Base-by-base conservation (phyloP, 441 rosid genomes). In the Bruguiera hainesii region DNA sequence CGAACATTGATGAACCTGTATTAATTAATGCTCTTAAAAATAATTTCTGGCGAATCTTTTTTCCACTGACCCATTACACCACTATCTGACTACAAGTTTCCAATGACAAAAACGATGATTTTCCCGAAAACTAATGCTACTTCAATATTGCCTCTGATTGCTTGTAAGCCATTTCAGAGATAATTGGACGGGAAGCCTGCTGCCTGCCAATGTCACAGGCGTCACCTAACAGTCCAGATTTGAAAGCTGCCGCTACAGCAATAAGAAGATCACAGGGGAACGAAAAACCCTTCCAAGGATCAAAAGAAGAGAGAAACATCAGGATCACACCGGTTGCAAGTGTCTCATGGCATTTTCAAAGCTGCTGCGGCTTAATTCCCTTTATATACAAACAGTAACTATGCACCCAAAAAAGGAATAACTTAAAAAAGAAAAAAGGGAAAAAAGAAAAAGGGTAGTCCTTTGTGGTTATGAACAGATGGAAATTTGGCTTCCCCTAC, bases 391-490 rank as follows among this genome's bases (percentile, higher is more conserved):
- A 68, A 67, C 80, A 81, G 79, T 73, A 35, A 70, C 84, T 73
- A 78, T 75, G 85, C 85, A 85, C 81, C 81, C 68, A 63, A 72
- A 65, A 65, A 60, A 8, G 53, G 7, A 68, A 66, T 69, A 67
- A 61, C 50, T 60, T 56, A 66, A 21, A 15, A 25, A 7, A 31
- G 33, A 62, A 20, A 46, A 61, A 52, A 64, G 49, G 66, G 30
- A 25, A 65, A 20, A 46, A 61, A 3, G 19, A 51, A 49, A 13
- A 49, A 65, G 49, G 67, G 31, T 62, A 72, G 68, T 65, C 73
- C 79, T 76, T 83, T 64, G 51, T 77, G 80, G 78, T 78, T 87
- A 84, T 83, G 66, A 77, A 84, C 89, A 84, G 77, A 76, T 80
- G 82, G 84, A 72, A 70, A 59, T 35, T 13, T 23, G 69, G 61